phyloP scores from a whole-genome alignment of 768 basidiomycete genomes.

The Lyophyllum semitale region DNA sequence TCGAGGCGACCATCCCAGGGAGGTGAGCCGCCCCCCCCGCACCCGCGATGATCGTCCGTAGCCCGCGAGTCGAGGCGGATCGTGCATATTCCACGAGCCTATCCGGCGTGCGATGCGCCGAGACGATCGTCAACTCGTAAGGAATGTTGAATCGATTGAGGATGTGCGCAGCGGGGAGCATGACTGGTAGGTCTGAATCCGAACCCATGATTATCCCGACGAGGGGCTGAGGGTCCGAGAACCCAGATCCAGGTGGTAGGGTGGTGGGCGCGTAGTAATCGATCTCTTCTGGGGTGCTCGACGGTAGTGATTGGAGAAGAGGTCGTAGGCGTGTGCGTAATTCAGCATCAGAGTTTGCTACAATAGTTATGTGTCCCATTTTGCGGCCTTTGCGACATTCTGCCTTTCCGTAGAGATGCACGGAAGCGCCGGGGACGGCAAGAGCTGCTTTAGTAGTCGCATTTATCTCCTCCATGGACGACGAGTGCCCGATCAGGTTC shows the following conservation, averaged over 20 bases:
- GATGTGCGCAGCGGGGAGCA: slow-evolving; percentile 86
- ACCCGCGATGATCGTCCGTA: slow-evolving; percentile 85
- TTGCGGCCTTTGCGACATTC: slow-evolving; percentile 90
- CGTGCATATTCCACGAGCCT: slow-evolving; percentile 82
- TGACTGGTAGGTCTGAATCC: slow-evolving; percentile 94
- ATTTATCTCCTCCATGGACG: slow-evolving; percentile 61
- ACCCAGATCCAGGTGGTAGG: slow-evolving; percentile 45
- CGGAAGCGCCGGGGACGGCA: slow-evolving; percentile 68
- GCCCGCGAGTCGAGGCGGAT: slow-evolving; percentile 64
- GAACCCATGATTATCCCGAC: slow-evolving; percentile 98
- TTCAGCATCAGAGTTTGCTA: slow-evolving; percentile 79
- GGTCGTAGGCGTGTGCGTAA: slow-evolving; percentile 69
- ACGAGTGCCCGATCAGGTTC: slow-evolving; percentile 88
- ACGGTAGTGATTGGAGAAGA: slow-evolving; percentile 69
- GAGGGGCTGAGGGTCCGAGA: slow-evolving; percentile 70
- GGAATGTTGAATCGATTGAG: slow-evolving; percentile 83
- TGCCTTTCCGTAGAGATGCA: slow-evolving; percentile 95
- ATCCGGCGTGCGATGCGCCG: slow-evolving; percentile 93
- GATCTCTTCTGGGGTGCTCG: slow-evolving; percentile 46
- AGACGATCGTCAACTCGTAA: slow-evolving; percentile 94
- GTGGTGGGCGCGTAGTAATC: slow-evolving; percentile 52
- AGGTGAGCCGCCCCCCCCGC: slow-evolving; percentile 99
- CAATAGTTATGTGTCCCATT: slow-evolving; percentile 96
- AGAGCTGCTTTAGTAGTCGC: slow-evolving; percentile 62
- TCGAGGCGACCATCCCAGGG: slow-evolving; percentile 96